These are phyloP conservation scores for Clarkia xantiana DNA, from an alignment of 345 rosid species.

Conservation along the genomic window DNA sequence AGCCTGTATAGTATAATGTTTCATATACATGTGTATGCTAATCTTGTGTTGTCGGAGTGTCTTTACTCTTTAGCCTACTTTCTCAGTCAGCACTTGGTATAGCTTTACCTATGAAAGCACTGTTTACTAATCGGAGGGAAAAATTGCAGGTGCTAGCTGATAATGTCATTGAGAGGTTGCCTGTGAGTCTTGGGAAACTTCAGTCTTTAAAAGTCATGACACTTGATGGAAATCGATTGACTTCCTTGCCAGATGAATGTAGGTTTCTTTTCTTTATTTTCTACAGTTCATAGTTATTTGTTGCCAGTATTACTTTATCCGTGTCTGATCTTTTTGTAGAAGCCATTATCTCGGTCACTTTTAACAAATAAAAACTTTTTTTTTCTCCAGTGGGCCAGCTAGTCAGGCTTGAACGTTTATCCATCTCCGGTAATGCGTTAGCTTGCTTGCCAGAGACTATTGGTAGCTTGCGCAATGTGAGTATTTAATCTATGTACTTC, in stretches of 20 bases:
- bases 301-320: neutral
- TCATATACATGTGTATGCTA: neutral
- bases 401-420: constrained; percentile 72
- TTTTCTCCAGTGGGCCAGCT: constrained; percentile 71
- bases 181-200: constrained; percentile 74
- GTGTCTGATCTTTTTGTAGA: neutral
- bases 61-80: neutral
- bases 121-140: neutral
- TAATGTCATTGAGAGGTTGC: constrained; percentile 58
- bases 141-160: constrained; percentile 51
- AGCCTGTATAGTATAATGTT: neutral
- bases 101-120: no score
- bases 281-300: neutral
- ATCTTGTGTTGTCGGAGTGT: neutral
- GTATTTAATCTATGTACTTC: constrained; percentile 17
- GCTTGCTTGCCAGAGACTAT: constrained; percentile 70
- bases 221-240: constrained; percentile 66
- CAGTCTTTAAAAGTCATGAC: constrained; percentile 71
- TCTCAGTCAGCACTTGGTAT: no score
- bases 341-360: neutral
- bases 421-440: constrained; percentile 63
- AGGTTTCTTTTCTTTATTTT: constrained; percentile 24
- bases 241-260: constrained; percentile 94
- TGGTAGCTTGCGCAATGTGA: constrained; percentile 89
- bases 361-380: constrained; percentile 7